phyloP scores from a whole-genome alignment of 768 basidiomycete genomes.

The Grammothele lineata region DNA sequence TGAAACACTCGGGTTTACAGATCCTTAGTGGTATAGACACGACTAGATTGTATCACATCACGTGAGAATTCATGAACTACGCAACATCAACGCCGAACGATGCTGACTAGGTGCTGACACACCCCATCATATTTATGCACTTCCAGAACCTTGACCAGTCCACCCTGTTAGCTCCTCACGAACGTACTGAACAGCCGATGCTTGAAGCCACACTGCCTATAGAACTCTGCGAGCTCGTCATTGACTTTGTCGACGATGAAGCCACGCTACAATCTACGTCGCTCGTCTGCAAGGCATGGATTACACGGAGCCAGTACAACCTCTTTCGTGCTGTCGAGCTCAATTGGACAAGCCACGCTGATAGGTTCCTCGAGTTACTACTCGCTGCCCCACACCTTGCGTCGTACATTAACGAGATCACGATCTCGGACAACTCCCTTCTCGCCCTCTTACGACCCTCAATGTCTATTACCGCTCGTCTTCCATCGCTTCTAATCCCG shows the following conservation, averaged over 20 bases:
- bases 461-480: slow-evolving; percentile 5
- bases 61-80: too few relatives aligned
- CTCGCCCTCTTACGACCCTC: slow-evolving; percentile 6
- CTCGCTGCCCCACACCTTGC: slow-evolving; percentile 5
- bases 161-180: too few relatives aligned
- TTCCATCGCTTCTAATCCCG: slow-evolving; percentile 1
- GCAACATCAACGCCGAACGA: too few relatives aligned
- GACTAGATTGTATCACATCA: too few relatives aligned
- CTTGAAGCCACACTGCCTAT: slow-evolving; percentile 2
- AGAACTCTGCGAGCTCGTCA: slow-evolving; percentile 13
- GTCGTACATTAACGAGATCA: slow-evolving; percentile 8
- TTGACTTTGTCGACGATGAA: slow-evolving; percentile 16
- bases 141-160: too few relatives aligned
- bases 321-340: slow-evolving; percentile 13
- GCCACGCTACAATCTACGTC: slow-evolving; percentile 5
- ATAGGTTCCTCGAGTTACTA: slow-evolving; percentile 6
- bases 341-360: slow-evolving; percentile 1
- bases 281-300: slow-evolving; percentile 10
- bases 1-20: too few relatives aligned
- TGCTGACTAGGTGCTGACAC: too few relatives aligned
- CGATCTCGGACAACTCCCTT: slow-evolving; percentile 12
- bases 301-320: slow-evolving; percentile 10
- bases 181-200: too few relatives aligned
- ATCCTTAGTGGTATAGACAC: too few relatives aligned
- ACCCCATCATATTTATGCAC: too few relatives aligned